A percentile compares a stretch with the other conserved stretches of the same genome.
These are phyloP conservation scores for Cyamopsis tetragonoloba DNA, from an alignment of 306 rosid genomes.

Conservation along the genomic window DNA sequence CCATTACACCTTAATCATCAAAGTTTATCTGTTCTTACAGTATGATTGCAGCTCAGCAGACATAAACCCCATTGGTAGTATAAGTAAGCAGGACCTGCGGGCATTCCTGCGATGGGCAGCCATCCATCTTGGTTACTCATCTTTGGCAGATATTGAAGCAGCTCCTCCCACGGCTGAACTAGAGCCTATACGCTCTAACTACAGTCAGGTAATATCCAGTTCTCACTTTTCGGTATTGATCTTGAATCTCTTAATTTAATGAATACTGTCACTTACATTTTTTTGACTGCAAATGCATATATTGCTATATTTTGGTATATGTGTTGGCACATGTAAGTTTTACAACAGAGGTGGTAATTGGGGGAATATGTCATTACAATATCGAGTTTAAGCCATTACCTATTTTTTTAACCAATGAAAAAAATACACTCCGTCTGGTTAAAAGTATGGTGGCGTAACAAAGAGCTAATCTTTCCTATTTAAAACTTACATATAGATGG, in stretches of 20 bases:
- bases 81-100: conserved; percentile 88
- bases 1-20: conserved; percentile 10
- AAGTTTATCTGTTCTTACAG: conserved; percentile 39
- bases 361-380: neutral
- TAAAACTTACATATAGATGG: too few species aligned
- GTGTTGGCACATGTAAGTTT: neutral
- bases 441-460: too few species aligned
- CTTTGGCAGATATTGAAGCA: conserved; percentile 85
- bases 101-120: conserved; percentile 90
- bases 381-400: neutral
- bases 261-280: neutral
- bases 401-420: neutral
- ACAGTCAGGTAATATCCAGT: conserved; percentile 64
- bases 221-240: neutral
- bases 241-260: conserved; percentile 14
- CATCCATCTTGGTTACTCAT: conserved; percentile 70
- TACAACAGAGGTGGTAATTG: neutral
- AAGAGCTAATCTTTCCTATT: too few species aligned
- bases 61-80: conserved; percentile 93
- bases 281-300: neutral
- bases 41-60: conserved; percentile 96
- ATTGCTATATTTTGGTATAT: conserved; percentile 5
- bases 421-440: too few species aligned
- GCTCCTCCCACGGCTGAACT: conserved; percentile 99
- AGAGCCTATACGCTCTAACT: conserved; percentile 90